Base-by-base conservation (phyloP, 768 basidiomycete genomes). In the Amanita rubescens region DNA sequence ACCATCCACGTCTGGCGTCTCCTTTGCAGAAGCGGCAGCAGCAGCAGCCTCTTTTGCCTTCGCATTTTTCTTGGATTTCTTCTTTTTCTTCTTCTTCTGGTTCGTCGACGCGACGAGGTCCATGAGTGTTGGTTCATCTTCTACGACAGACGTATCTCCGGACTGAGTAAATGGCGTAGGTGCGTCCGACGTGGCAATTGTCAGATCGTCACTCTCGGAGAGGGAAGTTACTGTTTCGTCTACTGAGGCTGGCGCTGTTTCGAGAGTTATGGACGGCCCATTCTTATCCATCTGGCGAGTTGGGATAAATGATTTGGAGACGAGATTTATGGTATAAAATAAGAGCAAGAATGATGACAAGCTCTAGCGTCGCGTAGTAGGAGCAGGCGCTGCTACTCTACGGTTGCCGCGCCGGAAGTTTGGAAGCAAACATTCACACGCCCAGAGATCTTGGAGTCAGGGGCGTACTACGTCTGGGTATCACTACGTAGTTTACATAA, bases 51-150 rank as follows among this genome's bases (percentile, higher is more conserved):
- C 72, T 58, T 78, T 78, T 22, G 65, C 66, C 51, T 80, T 69
- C 3, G 72, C 65, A n/a, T 73, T 67, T 65, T 81, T 85, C 66
- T 82, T 78, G 32, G 78, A 56, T 63, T 78, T 83, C 65, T 81
- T 79, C 63, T 82, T 82, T 68, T 84, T 85, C 70, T 86, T 87
- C 70, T 87, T 87, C 66, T 81, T 81, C 61, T 73, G 72, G n/a
- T 54, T 55, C 6, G 63, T 49, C n/a, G 63, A 45, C 12, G 60
- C 55, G 9, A 58, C 65, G 1, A 56, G 45, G 3, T 66, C 62
- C 7, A 64, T 59, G 14, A 35, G 51, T 22, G 53, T 37, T 17
- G 37, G 39, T 45, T 66, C 66, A 17, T 55, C 58, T 35, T 62
- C 63, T 46, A 62, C 59, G 30, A 60, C 51, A 32, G 54, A 72